Percentiles rank a stretch among this genome's conserved stretches.
These are phyloP conservation scores for Hortiboletus campestris DNA, from an alignment of 768 basidiomycete species.

Conservation along the genomic window DNA sequence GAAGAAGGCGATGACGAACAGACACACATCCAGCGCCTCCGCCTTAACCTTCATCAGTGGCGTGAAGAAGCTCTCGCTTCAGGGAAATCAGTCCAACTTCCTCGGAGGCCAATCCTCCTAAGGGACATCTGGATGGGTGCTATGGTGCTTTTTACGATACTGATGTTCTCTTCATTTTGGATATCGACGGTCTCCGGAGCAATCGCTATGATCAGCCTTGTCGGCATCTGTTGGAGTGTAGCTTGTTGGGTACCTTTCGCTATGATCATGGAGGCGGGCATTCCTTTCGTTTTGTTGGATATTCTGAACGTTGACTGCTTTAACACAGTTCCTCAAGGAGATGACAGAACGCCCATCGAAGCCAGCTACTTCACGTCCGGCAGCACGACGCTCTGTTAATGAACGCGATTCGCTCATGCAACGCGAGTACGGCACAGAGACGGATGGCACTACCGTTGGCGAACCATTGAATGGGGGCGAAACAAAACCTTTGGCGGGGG, in stretches of 20 bases:
- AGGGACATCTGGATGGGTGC: constrained; percentile 94
- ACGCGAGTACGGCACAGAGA: constrained; percentile 47
- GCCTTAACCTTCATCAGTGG: constrained; percentile 75
- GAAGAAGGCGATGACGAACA: constrained; percentile 69
- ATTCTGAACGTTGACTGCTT: not conserved
- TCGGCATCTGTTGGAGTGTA: constrained; percentile 95
- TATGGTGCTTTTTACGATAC: constrained; percentile 70
- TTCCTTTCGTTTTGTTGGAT: constrained; percentile 40
- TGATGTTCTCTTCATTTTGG: constrained; percentile 86
- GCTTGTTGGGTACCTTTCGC: constrained; percentile 98
- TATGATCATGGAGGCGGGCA: constrained; percentile 90
- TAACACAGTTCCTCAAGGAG: constrained; percentile 68
- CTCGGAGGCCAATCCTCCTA: constrained; percentile 86
- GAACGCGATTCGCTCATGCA: constrained; percentile 56
- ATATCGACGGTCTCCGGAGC: constrained; percentile 76
- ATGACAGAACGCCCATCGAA: constrained; percentile 40
- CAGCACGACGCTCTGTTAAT: constrained; percentile 34
- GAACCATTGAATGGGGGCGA: constrained; percentile 22
- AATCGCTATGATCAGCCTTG: constrained; percentile 74
- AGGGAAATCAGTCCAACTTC: constrained; percentile 73
- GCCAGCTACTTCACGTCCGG: constrained; percentile 11
- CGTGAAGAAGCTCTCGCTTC: constrained; percentile 76
- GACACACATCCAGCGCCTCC: constrained; percentile 67
- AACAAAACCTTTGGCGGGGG: constrained; percentile 65
- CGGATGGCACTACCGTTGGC: constrained; percentile 38